Percentiles rank a stretch among this genome's conserved stretches.
These are phyloP conservation scores for Carex kokanica DNA, from an alignment of 176 grass and related monocot species.

Conservation along the genomic window DNA sequence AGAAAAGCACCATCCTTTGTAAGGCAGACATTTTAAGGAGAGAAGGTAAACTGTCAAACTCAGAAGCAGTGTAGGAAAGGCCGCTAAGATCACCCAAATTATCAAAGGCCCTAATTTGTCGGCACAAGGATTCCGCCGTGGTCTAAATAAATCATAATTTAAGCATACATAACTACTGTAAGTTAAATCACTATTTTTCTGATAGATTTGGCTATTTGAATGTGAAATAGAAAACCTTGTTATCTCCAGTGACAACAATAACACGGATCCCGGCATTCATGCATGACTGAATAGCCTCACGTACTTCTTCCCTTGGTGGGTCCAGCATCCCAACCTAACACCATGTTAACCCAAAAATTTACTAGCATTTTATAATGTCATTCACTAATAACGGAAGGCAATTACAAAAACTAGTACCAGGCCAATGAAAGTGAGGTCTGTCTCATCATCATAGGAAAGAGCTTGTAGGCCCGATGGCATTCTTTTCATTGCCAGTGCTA, in stretches of 20 bases:
- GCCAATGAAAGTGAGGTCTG: slow-evolving; percentile 95
- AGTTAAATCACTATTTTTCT: background rate
- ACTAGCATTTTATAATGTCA: slow-evolving; percentile 26
- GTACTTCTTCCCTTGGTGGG: slow-evolving; percentile 95
- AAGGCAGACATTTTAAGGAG: slow-evolving; percentile 61
- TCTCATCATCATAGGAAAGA: slow-evolving; percentile 72
- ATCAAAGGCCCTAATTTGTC: slow-evolving; percentile 87
- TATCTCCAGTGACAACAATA: slow-evolving; percentile 98
- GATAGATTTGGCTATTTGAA: background rate
- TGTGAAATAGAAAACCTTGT: slow-evolving; percentile 57
- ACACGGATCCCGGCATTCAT: slow-evolving; percentile 98
- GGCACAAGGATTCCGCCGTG: slow-evolving; percentile 92
- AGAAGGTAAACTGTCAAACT: slow-evolving; percentile 87
- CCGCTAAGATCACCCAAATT: slow-evolving; percentile 74
- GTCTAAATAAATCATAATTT: slow-evolving; percentile 45
- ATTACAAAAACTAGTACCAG: slow-evolving; percentile 53
- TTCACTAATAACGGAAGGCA: slow-evolving; percentile 2
- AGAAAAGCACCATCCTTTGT: slow-evolving; percentile 93
- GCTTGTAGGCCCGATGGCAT: slow-evolving; percentile 87
- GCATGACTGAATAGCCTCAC: slow-evolving; percentile 78
- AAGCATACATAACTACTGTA: background rate
- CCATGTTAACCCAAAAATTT: slow-evolving; percentile 17
- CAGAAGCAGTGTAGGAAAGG: slow-evolving; percentile 90
- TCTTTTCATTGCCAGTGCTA: slow-evolving; percentile 89
- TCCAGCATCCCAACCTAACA: slow-evolving; percentile 95